Conservation (phyloP, 2,329 filamentous ascomycete genomes). For the Sclerotinia spermophila region DNA sequence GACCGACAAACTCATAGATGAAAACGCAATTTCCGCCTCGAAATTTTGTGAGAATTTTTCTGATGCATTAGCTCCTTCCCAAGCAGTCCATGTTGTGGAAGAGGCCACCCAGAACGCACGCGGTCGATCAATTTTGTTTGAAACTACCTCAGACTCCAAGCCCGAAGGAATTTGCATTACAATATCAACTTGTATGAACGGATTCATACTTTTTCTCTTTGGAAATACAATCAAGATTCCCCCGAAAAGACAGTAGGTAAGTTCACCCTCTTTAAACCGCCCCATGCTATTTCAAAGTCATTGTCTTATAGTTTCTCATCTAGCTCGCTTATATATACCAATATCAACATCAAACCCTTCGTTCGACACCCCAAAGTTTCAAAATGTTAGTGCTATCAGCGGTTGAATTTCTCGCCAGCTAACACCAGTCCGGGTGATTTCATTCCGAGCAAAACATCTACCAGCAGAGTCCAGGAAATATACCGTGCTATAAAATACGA, state of each 20-base stretch:
- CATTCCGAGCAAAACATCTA: background rate
- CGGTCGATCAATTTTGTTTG: background rate
- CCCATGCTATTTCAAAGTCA: fast-evolving
- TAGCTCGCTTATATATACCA: background rate
- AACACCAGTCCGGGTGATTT: background rate
- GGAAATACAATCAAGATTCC: background rate
- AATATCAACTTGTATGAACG: background rate
- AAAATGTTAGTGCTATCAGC: background rate
- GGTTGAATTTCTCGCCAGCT: too few species aligned
- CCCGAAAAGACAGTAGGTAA: background rate
- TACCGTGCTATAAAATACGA: background rate
- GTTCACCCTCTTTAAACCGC: background rate
- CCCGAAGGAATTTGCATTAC: background rate
- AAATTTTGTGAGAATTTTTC: background rate
- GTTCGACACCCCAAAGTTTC: background rate
- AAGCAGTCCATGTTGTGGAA: background rate
- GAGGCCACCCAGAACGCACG: background rate
- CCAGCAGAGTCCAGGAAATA: background rate
- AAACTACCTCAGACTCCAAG: background rate
- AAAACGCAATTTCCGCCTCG: background rate
- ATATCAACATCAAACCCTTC: too few species aligned
- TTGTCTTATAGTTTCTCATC: background rate
- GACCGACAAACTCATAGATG: background rate
- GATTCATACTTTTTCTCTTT: background rate
- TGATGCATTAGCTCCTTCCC: background rate